Percentiles rank a stretch among this genome's conserved stretches.
phyloP scores from a whole-genome alignment of 352 stramenopile species.

The Globisporangium nodosum region DNA sequence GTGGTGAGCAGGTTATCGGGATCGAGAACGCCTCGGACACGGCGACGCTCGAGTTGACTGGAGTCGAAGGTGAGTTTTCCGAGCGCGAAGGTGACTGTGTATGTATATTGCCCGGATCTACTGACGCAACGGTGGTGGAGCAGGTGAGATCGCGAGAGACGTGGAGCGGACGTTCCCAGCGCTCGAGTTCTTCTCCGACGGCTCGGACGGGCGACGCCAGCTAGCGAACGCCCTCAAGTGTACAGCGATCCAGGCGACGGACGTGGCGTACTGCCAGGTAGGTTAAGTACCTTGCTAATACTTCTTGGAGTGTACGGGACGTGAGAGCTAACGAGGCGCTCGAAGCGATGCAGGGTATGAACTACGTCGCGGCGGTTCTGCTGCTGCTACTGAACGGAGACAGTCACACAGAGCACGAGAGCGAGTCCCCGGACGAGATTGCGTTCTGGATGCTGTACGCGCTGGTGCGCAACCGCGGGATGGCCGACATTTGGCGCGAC shows the following conservation, averaged over 20 bases:
- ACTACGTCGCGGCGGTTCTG: slow-evolving; percentile 68
- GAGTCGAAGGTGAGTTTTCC: slow-evolving; percentile 43
- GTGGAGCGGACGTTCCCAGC: slow-evolving; percentile 68
- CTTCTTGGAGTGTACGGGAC: background rate
- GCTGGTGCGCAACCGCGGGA: slow-evolving; percentile 46
- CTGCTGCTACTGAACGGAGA: slow-evolving; percentile 39
- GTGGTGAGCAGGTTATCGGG: slow-evolving; percentile 28
- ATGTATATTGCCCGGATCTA: no score
- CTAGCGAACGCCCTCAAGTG: slow-evolving; percentile 77
- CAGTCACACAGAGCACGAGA: background rate
- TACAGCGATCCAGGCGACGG: slow-evolving; percentile 33
- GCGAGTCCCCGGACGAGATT: slow-evolving; percentile 34
- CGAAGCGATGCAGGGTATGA: slow-evolving; percentile 55
- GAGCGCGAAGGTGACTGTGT: background rate
- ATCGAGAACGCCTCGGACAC: slow-evolving; percentile 29
- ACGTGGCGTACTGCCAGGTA: slow-evolving; percentile 80
- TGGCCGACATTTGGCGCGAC: slow-evolving; percentile 63
- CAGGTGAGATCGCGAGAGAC: slow-evolving; percentile 72
- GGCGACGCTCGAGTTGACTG: slow-evolving; percentile 35
- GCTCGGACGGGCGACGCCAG: slow-evolving; percentile 41
- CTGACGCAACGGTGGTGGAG: background rate
- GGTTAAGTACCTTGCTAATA: no score
- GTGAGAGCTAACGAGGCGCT: background rate
- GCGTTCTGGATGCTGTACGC: slow-evolving; percentile 58
- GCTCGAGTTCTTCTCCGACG: slow-evolving; percentile 42